phyloP scores from a whole-genome alignment of 2,329 filamentous ascomycete species.

The Microdochium trichocladiopsis region DNA sequence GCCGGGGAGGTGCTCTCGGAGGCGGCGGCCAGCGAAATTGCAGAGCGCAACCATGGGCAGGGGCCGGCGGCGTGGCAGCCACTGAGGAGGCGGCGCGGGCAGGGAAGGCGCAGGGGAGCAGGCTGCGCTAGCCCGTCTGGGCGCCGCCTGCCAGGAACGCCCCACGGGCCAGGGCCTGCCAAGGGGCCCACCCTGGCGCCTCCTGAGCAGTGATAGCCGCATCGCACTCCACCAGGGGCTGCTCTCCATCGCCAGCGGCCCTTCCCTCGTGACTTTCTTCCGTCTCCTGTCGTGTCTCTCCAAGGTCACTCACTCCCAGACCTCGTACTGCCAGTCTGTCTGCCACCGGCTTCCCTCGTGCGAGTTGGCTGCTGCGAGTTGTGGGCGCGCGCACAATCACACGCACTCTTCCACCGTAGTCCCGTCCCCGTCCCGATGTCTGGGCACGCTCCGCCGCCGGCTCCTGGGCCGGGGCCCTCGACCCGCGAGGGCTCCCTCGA shows the following conservation, averaged over 20 bases:
- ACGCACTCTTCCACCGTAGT: not conserved
- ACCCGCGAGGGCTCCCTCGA: not conserved
- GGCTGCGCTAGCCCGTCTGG: not conserved
- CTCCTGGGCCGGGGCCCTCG: not conserved
- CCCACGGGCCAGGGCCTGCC: not conserved
- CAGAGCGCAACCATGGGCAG: not conserved
- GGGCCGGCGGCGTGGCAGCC: not conserved
- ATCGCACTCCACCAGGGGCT: too few species aligned
- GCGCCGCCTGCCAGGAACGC: not conserved
- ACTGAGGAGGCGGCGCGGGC: not conserved
- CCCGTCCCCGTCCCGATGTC: not conserved
- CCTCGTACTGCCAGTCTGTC: not conserved
- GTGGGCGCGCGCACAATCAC: not conserved
- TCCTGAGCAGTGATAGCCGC: not conserved
- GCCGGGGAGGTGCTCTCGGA: not conserved
- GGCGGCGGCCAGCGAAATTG: not conserved
- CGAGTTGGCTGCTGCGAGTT: not conserved
- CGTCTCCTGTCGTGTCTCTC: not conserved
- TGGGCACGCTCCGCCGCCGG: not conserved
- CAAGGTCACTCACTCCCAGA: not conserved
- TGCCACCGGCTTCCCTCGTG: not conserved
- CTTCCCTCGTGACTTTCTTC: not conserved
- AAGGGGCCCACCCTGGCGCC: not conserved
- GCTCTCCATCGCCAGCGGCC: not conserved
- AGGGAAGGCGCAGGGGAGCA: not conserved